A percentile compares a stretch with the other conserved stretches of the same genome.
phyloP scores from a whole-genome alignment of 1,284 basidiomycete genomes.

The Meira miltonrushii region DNA sequence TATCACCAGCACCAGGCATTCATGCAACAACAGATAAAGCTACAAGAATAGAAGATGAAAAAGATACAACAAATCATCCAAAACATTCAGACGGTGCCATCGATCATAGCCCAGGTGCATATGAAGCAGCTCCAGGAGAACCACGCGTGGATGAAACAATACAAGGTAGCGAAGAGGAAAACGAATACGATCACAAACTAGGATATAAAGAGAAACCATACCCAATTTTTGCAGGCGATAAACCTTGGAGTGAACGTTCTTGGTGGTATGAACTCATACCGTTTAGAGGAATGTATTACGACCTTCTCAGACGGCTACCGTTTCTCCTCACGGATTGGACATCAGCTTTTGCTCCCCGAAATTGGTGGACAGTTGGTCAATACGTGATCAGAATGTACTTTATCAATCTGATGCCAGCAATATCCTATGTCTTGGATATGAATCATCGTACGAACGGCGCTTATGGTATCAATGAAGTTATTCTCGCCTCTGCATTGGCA shows the following conservation, averaged over 20 bases:
- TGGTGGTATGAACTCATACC: constrained; percentile 53
- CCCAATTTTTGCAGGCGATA: constrained; percentile 24
- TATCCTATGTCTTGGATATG: constrained; percentile 86
- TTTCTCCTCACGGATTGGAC: constrained; percentile 58
- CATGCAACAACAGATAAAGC: no score
- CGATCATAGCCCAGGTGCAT: no score
- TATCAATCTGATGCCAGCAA: constrained; percentile 69
- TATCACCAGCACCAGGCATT: no score
- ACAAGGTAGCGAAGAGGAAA: no score
- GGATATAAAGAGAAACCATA: not conserved
- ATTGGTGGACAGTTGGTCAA: constrained; percentile 35
- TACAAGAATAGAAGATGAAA: no score
- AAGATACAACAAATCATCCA: no score
- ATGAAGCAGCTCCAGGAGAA: no score
- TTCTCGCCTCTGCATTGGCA: constrained; percentile 61
- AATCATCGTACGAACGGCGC: constrained; percentile 78
- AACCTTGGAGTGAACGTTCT: constrained; percentile 46
- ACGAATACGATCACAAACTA: no score
- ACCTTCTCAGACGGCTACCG: constrained; percentile 70
- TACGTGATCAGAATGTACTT: constrained; percentile 47
- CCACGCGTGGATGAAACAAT: no score
- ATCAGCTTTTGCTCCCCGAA: constrained; percentile 27
- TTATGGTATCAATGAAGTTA: constrained; percentile 84
- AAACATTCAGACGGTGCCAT: no score
- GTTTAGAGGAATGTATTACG: constrained; percentile 69